Evolutionary conservation across 352 stramenopile species (phyloP).

Genomic region (Globisporangium carolinianum): DNA sequence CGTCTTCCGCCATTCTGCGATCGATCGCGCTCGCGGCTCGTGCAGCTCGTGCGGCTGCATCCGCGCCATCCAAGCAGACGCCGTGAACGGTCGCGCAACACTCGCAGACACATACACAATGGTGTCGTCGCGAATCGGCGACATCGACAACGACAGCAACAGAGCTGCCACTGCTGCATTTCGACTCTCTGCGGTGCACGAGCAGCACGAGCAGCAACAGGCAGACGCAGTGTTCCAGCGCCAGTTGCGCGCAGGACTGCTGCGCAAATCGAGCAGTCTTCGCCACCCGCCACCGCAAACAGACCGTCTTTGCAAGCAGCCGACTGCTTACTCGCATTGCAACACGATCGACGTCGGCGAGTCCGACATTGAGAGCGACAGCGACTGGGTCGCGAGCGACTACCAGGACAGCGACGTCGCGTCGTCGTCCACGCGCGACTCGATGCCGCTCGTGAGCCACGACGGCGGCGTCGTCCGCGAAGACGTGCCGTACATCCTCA

Average conservation of each 20-base stretch:
- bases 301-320: no score
- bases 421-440: constrained; percentile 6
- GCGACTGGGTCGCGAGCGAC: constrained; percentile 6
- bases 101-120: not conserved
- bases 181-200: constrained; percentile 1
- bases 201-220: not conserved
- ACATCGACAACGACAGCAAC: not conserved
- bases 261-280: not conserved
- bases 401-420: constrained; percentile 7
- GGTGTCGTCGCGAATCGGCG: not conserved
- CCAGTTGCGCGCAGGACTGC: no score
- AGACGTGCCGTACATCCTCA: constrained; percentile 9
- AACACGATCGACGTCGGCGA: constrained; percentile 6
- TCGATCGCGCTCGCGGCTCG: no score
- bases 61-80: no score
- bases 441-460: constrained; percentile 11
- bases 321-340: not conserved
- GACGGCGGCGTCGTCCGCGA: constrained; percentile 14
- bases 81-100: no score
- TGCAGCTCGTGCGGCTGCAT: no score
- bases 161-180: not conserved
- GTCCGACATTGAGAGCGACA: constrained; percentile 1
- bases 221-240: not conserved
- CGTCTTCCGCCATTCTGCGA: no score
- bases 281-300: not conserved